Conservation (phyloP, 495 filamentous ascomycete genomes). For the Aspergillus conjunctus region DNA sequence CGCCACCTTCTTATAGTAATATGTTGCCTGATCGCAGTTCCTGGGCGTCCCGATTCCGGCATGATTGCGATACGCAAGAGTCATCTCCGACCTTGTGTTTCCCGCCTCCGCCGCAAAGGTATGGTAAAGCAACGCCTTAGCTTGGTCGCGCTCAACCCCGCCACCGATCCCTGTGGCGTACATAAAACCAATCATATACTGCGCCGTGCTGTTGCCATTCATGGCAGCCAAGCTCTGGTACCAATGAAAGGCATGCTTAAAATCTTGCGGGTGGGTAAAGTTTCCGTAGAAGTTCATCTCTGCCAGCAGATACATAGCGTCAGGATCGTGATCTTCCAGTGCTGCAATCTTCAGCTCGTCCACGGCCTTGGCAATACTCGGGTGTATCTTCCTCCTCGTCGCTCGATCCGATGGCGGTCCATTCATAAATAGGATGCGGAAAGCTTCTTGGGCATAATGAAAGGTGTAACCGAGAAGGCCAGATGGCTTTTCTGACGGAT, state of each 20-base stretch:
- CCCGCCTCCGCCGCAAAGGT: slow-evolving; percentile 88
- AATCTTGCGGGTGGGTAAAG: slow-evolving; percentile 83
- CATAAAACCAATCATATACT: slow-evolving; percentile 95
- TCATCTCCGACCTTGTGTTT: slow-evolving; percentile 89
- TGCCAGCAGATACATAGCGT: slow-evolving; percentile 87
- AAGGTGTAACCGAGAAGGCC: slow-evolving; percentile 50
- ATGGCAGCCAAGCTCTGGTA: slow-evolving; percentile 77
- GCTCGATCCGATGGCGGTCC: slow-evolving; percentile 35
- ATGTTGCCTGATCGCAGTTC: slow-evolving; percentile 80
- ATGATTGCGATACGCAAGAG: slow-evolving; percentile 83
- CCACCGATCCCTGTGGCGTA: slow-evolving; percentile 90
- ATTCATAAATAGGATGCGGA: slow-evolving; percentile 56
- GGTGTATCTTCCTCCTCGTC: slow-evolving; percentile 32
- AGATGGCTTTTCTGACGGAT: slow-evolving; percentile 39
- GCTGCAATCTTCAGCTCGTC: slow-evolving; percentile 75
- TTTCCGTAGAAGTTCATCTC: slow-evolving; percentile 98
- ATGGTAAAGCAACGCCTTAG: slow-evolving; percentile 89
- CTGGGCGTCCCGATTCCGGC: slow-evolving; percentile 81
- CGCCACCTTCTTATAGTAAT: slow-evolving; percentile 90
- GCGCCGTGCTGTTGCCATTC: slow-evolving; percentile 86
- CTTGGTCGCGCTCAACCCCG: slow-evolving; percentile 84
- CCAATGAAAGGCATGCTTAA: slow-evolving; percentile 76
- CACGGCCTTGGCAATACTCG: slow-evolving; percentile 57
- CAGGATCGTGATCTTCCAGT: slow-evolving; percentile 67
- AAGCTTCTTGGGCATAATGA: slow-evolving; percentile 51